Conservation (phyloP, 305 asterid genomes). For the Fraxinus velutina region DNA sequence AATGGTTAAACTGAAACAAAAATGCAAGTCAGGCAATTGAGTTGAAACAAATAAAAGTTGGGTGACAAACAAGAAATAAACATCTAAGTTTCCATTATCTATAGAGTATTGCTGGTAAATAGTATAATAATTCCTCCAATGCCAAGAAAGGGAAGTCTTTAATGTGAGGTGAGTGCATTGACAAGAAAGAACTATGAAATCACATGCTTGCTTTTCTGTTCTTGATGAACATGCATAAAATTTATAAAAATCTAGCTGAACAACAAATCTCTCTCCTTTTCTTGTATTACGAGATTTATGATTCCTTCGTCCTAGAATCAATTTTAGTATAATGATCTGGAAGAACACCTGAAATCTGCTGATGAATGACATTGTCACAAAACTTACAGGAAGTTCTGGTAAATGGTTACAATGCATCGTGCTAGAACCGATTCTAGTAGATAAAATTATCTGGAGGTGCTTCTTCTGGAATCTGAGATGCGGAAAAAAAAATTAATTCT, state of each 20-base stretch:
- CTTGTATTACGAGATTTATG: neutral
- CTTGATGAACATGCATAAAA: neutral
- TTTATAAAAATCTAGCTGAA: neutral
- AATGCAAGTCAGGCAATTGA: neutral
- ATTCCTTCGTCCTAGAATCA: neutral
- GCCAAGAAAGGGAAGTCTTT: neutral
- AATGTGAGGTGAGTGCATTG: neutral
- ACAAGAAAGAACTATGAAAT: neutral
- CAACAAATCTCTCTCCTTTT: no score
- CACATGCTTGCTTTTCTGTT: neutral
- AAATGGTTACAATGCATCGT: neutral
- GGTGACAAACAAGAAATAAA: neutral
- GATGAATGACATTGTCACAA: neutral
- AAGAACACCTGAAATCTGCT: neutral
- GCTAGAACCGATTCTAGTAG: constrained; percentile 30
- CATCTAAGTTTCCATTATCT: neutral
- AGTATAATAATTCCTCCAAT: neutral
- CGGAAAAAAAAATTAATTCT: neutral
- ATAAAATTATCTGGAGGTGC: constrained; percentile 63
- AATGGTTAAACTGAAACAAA: neutral
- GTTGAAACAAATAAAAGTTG: neutral
- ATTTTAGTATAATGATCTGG: neutral
- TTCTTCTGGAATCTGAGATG: constrained; percentile 78
- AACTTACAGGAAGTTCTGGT: neutral
- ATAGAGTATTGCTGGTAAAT: neutral